Percentiles rank a stretch among this genome's conserved stretches.
Conservation (phyloP, 2,329 filamentous ascomycete species). For the Scopulariopsis brevicaulis region DNA sequence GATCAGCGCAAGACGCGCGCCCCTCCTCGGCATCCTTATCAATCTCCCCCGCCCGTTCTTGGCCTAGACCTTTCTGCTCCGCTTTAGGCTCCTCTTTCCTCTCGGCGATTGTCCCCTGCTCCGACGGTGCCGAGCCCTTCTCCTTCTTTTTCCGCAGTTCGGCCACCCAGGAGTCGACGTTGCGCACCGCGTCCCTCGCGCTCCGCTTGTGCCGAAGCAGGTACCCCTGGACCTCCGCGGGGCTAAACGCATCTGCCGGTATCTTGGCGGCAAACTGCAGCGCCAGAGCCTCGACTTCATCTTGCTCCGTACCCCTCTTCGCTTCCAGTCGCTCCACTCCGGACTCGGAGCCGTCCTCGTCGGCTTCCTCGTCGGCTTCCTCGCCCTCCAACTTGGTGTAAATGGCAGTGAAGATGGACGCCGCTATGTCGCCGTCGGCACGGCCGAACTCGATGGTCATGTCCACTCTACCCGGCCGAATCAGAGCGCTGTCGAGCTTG, state of each 20-base stretch:
- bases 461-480: conserved; percentile 51
- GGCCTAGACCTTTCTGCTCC: background rate
- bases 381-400: conserved; percentile 41
- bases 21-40: background rate
- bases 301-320: conserved; percentile 12
- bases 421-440: conserved; percentile 39
- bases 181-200: conserved; percentile 34
- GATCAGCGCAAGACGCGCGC: background rate
- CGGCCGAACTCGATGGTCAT: conserved; percentile 45
- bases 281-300: conserved; percentile 15
- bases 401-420: conserved; percentile 45
- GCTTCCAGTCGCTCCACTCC: conserved; percentile 1
- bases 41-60: background rate
- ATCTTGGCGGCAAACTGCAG: conserved; percentile 32
- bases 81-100: background rate
- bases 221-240: conserved; percentile 49
- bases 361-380: conserved; percentile 15
- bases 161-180: conserved; percentile 34
- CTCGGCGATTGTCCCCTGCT: conserved; percentile 9
- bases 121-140: conserved; percentile 16
- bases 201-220: conserved; percentile 44
- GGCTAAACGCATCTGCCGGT: conserved; percentile 45
- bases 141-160: conserved; percentile 28
- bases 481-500: conserved; percentile 49
- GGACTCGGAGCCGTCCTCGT: conserved; percentile 5